Conservation (phyloP, 768 basidiomycete species). For the Boletus coccyginus region DNA sequence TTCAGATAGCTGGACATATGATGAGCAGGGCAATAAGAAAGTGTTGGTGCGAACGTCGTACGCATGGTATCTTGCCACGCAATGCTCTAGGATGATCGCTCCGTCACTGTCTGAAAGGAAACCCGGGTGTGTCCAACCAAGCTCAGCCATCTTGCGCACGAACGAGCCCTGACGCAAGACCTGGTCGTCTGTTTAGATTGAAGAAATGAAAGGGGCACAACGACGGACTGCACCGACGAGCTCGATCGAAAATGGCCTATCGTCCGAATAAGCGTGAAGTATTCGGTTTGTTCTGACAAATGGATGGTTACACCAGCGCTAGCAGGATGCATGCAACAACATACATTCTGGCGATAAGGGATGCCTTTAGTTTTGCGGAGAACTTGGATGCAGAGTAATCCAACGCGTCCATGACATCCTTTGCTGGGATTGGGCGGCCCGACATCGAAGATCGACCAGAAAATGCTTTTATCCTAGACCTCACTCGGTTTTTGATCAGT, state of each 20-base stretch:
- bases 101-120: constrained; percentile 40
- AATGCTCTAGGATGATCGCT: constrained; percentile 43
- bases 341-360: constrained; percentile 20
- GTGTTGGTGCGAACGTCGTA: constrained; percentile 20
- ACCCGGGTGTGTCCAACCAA: constrained; percentile 47
- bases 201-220: background rate
- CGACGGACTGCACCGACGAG: constrained; percentile 50
- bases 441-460: background rate
- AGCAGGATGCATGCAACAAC: background rate
- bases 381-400: constrained; percentile 11
- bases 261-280: constrained; percentile 47
- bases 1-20: constrained; percentile 41
- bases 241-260: constrained; percentile 51
- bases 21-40: background rate
- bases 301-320: background rate
- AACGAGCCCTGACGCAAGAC: constrained; percentile 57
- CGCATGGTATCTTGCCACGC: constrained; percentile 56
- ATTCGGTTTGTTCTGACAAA: constrained; percentile 34
- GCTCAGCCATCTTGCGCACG: constrained; percentile 48
- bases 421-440: background rate
- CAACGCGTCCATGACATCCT: constrained; percentile 6
- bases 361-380: background rate
- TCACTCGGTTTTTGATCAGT: constrained; percentile 18
- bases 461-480: background rate
- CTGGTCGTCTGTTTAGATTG: constrained; percentile 22